phyloP scores from a whole-genome alignment of 148 eudicot species.

The Camellia granthamiana region DNA sequence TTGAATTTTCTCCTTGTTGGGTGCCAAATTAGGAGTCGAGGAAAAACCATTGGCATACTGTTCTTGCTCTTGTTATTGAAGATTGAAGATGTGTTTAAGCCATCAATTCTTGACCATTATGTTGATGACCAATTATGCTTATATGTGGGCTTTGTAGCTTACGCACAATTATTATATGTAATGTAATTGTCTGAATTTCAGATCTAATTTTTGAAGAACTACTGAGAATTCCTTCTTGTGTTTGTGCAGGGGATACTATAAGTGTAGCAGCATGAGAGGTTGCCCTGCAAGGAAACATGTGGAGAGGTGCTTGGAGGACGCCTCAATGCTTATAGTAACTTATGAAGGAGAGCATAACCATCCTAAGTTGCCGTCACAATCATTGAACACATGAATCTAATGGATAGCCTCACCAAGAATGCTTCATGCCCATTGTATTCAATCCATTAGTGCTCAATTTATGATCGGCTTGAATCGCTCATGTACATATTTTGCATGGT shows the following conservation, averaged over 20 bases:
- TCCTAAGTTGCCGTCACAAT: conserved; percentile 46
- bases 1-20: neutral
- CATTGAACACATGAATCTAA: conserved; percentile 41
- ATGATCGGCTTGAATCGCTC: conserved; percentile 15
- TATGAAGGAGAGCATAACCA: conserved; percentile 87
- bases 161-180: neutral
- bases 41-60: neutral
- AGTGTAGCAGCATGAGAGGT: conserved; percentile 83
- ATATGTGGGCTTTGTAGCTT: neutral
- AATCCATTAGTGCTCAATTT: neutral
- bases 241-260: conserved; percentile 55
- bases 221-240: neutral
- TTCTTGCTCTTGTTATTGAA: neutral
- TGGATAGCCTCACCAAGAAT: neutral
- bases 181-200: neutral
- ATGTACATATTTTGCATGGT: conserved; percentile 21
- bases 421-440: conserved; percentile 5
- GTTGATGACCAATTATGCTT: neutral
- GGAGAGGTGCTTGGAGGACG: conserved; percentile 74
- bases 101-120: neutral
- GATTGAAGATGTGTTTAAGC: neutral
- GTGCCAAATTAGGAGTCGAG: neutral
- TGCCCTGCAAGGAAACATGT: conserved; percentile 93
- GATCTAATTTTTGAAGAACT: neutral
- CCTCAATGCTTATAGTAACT: conserved; percentile 74